phyloP scores from a whole-genome alignment of 257 asterid genomes.

The Gentiana dahurica region DNA sequence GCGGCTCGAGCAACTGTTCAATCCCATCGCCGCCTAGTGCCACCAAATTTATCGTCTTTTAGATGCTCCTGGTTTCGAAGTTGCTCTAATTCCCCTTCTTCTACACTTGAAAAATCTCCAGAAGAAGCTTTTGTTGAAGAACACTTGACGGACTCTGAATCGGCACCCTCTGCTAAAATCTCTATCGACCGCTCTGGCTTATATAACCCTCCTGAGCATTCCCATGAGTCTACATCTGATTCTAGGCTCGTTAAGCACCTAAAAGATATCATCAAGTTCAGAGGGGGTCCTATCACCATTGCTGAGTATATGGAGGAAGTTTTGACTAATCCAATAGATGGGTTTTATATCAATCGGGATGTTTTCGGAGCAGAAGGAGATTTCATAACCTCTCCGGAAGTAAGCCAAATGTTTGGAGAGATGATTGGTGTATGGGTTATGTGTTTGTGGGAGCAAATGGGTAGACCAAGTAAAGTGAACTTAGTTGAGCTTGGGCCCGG shows the following conservation, averaged over 20 bases:
- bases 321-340: conserved; percentile 80
- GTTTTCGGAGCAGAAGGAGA: conserved; percentile 93
- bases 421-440: conserved; percentile 95
- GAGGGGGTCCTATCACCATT: conserved; percentile 95
- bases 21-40: conserved; percentile 22
- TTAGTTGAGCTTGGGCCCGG: conserved; percentile 98
- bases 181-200: conserved; percentile 81
- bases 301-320: conserved; percentile 99
- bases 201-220: conserved; percentile 68
- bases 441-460: conserved; percentile 99
- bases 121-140: conserved; percentile 52
- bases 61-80: conserved; percentile 3
- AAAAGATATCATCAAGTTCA: conserved; percentile 80
- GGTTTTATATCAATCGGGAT: conserved; percentile 86
- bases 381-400: conserved; percentile 97
- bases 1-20: conserved; percentile 30
- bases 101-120: conserved; percentile 28
- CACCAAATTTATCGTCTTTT: conserved; percentile 12
- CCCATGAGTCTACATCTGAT: conserved; percentile 48
- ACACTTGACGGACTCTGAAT: conserved; percentile 36
- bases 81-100: conserved; percentile 25
- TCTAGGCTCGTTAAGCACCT: conserved; percentile 87
- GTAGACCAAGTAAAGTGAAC: conserved; percentile 61
- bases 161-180: conserved; percentile 40
- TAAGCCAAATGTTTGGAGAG: conserved; percentile 99